phyloP scores from a whole-genome alignment of 108 stramenopile species.

The Chaetoceros tenuissimus region DNA sequence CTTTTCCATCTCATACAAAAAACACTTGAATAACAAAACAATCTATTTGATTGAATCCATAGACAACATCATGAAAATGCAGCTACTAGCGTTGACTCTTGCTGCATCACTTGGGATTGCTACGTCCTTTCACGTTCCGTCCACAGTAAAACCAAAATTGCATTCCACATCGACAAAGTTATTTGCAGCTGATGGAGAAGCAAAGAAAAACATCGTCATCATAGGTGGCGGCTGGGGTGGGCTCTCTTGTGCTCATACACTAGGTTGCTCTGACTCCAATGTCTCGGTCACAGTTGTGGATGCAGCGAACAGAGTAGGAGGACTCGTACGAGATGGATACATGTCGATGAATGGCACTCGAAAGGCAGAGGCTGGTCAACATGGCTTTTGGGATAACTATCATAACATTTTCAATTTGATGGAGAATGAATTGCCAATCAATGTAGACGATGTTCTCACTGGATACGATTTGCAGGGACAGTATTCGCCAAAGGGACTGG shows the following conservation, averaged over 20 bases:
- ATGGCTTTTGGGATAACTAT: constrained; percentile 81
- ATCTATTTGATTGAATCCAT: background rate
- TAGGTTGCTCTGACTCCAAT: constrained; percentile 8
- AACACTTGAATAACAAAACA: background rate
- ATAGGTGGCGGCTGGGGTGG: constrained; percentile 83
- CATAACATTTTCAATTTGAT: constrained; percentile 59
- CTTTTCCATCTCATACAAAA: no score
- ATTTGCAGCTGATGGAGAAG: no score
- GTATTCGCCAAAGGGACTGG: constrained; percentile 53
- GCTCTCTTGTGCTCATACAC: constrained; percentile 56
- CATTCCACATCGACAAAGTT: no score
- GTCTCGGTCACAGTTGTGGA: constrained; percentile 57
- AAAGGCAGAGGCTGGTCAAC: constrained; percentile 66
- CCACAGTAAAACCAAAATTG: no score
- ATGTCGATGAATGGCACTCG: constrained; percentile 28
- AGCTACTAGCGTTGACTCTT: background rate
- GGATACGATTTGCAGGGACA: constrained; percentile 69
- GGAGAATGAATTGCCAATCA: constrained; percentile 14
- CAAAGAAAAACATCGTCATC: constrained; percentile 50
- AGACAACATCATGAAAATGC: background rate
- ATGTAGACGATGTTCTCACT: constrained; percentile 30
- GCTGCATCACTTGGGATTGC: no score
- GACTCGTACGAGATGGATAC: constrained; percentile 73
- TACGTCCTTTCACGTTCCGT: no score
- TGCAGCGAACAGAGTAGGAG: constrained; percentile 57